Base-by-base conservation (phyloP, 129 eudicot species). In the Chrysanthemum seticuspe region DNA sequence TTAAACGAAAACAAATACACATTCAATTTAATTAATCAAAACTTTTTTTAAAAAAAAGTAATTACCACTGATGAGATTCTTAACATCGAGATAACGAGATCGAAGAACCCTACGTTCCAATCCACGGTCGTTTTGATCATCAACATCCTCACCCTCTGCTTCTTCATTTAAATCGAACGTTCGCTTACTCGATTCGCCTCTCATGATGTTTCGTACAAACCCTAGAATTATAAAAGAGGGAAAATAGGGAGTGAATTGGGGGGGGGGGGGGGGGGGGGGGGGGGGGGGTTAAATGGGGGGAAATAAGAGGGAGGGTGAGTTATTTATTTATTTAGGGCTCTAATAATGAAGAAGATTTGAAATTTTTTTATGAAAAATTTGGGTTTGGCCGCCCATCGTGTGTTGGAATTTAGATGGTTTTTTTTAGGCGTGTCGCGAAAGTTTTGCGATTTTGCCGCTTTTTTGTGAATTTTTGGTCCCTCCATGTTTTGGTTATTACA, bases 71-170 rank as follows among this genome's bases (percentile, higher is more conserved):
- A 89, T 85, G 1, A 72, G 85, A 70, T 82, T 86, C 83, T 86
- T 89, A 6, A 89, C 86, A 5, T 84, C 87, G 47, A 89, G 87
- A 73, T 89, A 89, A 13, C 84, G 83, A 62, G 89, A 86, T 5
- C 96, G 89, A 74, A 89, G 96, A 75, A 82, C 81, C 70, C 96
- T 78, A 14, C 92, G 87, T 6, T 78, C 79, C 68, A 59, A 27
- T 15, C 81, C 84, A 6, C 55, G 47, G 10, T 58, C 73, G 45
- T 67, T 69, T 27, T 67, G 78, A 49, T 77, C 81, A 59, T 59
- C 53, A n/a, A 4, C 78, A 29, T 55, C 7, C 44, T 36, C 44
- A 36, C 2, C 23, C 78, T 23, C 34, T 66, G 62, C 63, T 72
- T 19, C 49, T 40, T 68, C 82, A 78, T 40, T 40, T 7, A 40